A percentile compares a stretch with the other conserved stretches of the same genome.
These are phyloP conservation scores for Lichtheimia ornata DNA, from an alignment of 371 early-diverging fungal genomes.

Conservation along the genomic window DNA sequence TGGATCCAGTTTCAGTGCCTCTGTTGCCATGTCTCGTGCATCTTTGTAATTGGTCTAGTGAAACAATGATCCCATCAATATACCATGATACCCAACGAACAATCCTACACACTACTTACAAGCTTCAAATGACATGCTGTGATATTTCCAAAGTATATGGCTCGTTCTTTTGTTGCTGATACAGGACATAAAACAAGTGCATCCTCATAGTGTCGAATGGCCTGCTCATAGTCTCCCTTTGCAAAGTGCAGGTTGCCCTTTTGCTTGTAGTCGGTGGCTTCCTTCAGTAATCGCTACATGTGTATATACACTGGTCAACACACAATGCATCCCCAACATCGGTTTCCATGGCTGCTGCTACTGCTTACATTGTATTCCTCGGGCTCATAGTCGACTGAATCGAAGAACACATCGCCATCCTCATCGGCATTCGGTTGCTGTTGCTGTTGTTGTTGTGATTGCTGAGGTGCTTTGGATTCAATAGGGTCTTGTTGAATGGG, in stretches of 20 bases:
- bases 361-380: slow-evolving; percentile 38
- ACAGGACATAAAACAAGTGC: slow-evolving; percentile 62
- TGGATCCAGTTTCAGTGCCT: slow-evolving; percentile 73
- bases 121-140: slow-evolving; percentile 71
- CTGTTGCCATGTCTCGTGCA: slow-evolving; percentile 48
- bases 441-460: neutral
- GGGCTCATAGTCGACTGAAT: slow-evolving; percentile 31
- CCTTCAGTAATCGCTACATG: slow-evolving; percentile 31
- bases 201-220: slow-evolving; percentile 60
- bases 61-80: too few relatives aligned
- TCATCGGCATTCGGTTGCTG: slow-evolving; percentile 17
- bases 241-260: slow-evolving; percentile 59
- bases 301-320: too few relatives aligned
- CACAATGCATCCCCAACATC: too few relatives aligned
- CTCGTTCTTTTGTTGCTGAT: slow-evolving; percentile 41
- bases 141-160: slow-evolving; percentile 65
- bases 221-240: slow-evolving; percentile 48
- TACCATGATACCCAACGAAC: too few relatives aligned
- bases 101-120: slow-evolving; percentile 25
- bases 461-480: neutral
- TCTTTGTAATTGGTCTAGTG: slow-evolving; percentile 50
- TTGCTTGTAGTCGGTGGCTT: slow-evolving; percentile 54
- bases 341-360: neutral
- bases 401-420: slow-evolving; percentile 48
- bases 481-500: neutral